Conservation (phyloP, 306 rosid species). For the Trichosanthes cucumerina region DNA sequence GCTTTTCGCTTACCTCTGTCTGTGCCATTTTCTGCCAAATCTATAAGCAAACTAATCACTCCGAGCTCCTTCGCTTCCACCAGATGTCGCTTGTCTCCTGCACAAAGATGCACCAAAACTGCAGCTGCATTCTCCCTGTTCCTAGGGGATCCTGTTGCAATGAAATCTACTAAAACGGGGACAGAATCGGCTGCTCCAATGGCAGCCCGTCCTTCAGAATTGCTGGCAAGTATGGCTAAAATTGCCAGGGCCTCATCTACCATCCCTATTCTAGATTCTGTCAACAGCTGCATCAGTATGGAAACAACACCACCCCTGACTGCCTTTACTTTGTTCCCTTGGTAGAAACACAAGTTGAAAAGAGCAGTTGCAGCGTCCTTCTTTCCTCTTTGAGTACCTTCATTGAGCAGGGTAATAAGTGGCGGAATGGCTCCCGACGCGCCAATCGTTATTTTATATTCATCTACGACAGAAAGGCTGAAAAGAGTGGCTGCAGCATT, state of each 20-base stretch:
- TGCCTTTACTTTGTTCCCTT: slow-evolving; percentile 89
- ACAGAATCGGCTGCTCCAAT: slow-evolving; percentile 75
- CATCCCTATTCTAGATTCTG: slow-evolving; percentile 81
- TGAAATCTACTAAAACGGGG: slow-evolving; percentile 63
- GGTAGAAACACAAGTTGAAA: slow-evolving; percentile 88
- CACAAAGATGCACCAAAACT: slow-evolving; percentile 70
- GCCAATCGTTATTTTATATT: slow-evolving; percentile 76
- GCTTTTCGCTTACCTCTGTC: slow-evolving; percentile 97
- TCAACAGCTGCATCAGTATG: slow-evolving; percentile 69
- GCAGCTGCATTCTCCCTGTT: slow-evolving; percentile 94
- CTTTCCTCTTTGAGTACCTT: slow-evolving; percentile 95
- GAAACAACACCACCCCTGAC: slow-evolving; percentile 86
- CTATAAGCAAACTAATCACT: slow-evolving; percentile 46
- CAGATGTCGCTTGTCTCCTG: slow-evolving; percentile 68
- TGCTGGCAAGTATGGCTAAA: slow-evolving; percentile 81
- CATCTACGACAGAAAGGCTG: slow-evolving; percentile 90
- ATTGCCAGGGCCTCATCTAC: slow-evolving; percentile 96
- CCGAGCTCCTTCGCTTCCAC: slow-evolving; percentile 66
- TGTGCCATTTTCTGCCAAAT: slow-evolving; percentile 79
- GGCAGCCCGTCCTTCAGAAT: slow-evolving; percentile 70
- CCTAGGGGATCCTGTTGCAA: slow-evolving; percentile 75
- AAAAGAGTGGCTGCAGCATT: slow-evolving; percentile 96
- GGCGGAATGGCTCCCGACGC: slow-evolving; percentile 88
- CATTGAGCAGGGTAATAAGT: slow-evolving; percentile 59
- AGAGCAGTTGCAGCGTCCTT: slow-evolving; percentile 97